These are phyloP conservation scores for Cutaneotrichosporon dermatis DNA, from an alignment of 1,284 basidiomycete species.

Conservation along the genomic window DNA sequence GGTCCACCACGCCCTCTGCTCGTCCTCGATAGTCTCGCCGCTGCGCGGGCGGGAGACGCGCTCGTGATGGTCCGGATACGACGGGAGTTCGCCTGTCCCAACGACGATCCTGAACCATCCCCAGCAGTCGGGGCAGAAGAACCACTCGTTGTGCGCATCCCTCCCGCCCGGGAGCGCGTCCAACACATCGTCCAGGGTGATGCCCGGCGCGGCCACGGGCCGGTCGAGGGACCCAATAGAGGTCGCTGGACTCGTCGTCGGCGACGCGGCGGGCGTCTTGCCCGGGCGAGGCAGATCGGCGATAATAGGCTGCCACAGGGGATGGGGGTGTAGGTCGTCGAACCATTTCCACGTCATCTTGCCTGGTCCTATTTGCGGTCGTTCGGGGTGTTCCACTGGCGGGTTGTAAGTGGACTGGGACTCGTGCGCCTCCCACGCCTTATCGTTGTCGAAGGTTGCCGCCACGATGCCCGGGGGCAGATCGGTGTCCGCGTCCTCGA, in stretches of 20 bases:
- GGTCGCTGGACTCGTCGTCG: neutral
- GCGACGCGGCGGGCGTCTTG: neutral
- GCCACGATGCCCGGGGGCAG: slow-evolving; percentile 33
- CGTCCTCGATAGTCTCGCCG: neutral
- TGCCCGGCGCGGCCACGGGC: neutral
- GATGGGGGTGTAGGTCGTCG: slow-evolving; percentile 31
- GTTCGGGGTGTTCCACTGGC: slow-evolving; percentile 7
- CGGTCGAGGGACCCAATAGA: neutral
- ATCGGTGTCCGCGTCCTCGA: slow-evolving; percentile 26
- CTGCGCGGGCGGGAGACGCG: neutral
- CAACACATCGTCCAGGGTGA: slow-evolving; percentile 27
- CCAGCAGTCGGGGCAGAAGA: slow-evolving; percentile 41
- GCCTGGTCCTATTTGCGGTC: slow-evolving; percentile 39
- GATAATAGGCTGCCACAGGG: slow-evolving; percentile 31
- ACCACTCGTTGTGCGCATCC: slow-evolving; percentile 31
- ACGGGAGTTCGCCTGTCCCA: slow-evolving; percentile 6
- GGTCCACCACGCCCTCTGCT: neutral
- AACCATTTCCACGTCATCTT: slow-evolving; percentile 28
- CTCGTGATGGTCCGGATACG: neutral
- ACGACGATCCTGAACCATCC: slow-evolving; percentile 33
- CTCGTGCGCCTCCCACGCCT: slow-evolving; percentile 1
- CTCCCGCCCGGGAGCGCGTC: slow-evolving; percentile 35
- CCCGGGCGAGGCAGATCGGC: slow-evolving; percentile 22
- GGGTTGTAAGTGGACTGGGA: neutral
- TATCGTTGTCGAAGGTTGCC: slow-evolving; percentile 11